Evolutionary conservation across 2,329 filamentous ascomycete genomes (phyloP).

Genomic region (Macrophomina tecta): DNA sequence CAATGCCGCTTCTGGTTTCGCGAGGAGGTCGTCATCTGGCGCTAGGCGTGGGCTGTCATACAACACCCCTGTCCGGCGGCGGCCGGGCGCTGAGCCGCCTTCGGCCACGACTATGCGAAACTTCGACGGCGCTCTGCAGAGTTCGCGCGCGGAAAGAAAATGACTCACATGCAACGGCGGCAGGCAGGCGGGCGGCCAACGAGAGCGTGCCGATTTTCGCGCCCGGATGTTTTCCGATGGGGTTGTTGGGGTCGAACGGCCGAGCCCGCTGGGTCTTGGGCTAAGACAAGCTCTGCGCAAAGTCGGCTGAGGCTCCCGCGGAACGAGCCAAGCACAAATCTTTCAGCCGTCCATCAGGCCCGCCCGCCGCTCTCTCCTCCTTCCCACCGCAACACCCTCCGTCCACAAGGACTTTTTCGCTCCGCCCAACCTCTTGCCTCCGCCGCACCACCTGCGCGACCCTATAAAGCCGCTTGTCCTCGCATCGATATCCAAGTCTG

Average conservation of each 20-base stretch:
- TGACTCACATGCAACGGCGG: slow-evolving; percentile 13
- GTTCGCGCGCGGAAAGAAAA: background rate
- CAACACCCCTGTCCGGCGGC: background rate
- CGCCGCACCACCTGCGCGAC: background rate
- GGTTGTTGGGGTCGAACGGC: background rate
- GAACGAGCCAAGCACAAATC: slow-evolving; percentile 15
- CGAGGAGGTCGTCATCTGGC: too few relatives aligned
- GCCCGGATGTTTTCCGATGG: background rate
- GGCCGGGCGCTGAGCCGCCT: background rate
- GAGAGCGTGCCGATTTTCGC: slow-evolving; percentile 3
- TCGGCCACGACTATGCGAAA: background rate
- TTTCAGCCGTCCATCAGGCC: slow-evolving; percentile 11
- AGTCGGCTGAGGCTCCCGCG: slow-evolving; percentile 3
- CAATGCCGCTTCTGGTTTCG: background rate
- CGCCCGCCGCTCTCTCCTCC: background rate
- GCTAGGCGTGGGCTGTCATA: too few relatives aligned
- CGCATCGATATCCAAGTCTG: slow-evolving; percentile 9
- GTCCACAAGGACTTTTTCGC: slow-evolving; percentile 7
- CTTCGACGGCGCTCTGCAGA: background rate
- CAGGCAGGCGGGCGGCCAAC: background rate
- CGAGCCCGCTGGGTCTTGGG: slow-evolving; percentile 5
- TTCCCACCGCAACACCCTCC: slow-evolving; percentile 6
- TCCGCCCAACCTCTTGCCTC: background rate
- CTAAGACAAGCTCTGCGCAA: slow-evolving; percentile 14
- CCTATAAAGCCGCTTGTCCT: background rate